Conservation (phyloP, 225 moss, liverwort and hornwort genomes). For the Bryum argenteum region DNA sequence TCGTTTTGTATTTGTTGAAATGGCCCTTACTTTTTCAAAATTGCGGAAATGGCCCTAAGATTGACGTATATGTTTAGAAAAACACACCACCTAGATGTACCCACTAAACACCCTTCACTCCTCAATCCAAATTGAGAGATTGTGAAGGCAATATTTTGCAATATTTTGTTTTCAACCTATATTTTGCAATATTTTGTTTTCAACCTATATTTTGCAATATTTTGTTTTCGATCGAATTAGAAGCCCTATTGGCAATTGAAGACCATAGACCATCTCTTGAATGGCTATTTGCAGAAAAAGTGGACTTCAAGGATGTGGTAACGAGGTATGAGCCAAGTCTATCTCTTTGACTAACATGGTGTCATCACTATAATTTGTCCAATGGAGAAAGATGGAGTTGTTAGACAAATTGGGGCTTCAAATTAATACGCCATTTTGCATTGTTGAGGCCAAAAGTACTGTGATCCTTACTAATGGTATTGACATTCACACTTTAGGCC, state of each 20-base stretch:
- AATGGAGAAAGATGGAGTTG: constrained; percentile 76
- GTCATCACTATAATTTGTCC: constrained; percentile 63
- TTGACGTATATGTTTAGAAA: too few relatives aligned
- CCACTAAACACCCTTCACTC: too few relatives aligned
- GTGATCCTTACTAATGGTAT: constrained; percentile 66
- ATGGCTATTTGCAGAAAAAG: constrained; percentile 70
- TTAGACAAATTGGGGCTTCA: constrained; percentile 73
- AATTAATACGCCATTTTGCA: constrained; percentile 77
- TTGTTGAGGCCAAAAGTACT: constrained; percentile 70
- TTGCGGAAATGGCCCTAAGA: too few relatives aligned
- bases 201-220: too few relatives aligned
- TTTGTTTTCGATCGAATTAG: too few relatives aligned
- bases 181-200: too few relatives aligned
- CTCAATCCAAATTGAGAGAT: too few relatives aligned
- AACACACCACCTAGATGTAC: too few relatives aligned
- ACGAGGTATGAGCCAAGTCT: constrained; percentile 70
- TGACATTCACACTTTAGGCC: constrained; percentile 61
- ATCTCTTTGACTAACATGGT: constrained; percentile 62
- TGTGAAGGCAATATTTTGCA: too few relatives aligned
- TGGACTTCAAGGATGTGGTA: constrained; percentile 67
- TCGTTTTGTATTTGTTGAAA: too few relatives aligned
- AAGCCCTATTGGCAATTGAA: constrained; percentile 74
- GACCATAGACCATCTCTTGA: constrained; percentile 73
- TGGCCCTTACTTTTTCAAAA: too few relatives aligned
- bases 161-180: too few relatives aligned